Evolutionary conservation across 2,329 filamentous ascomycete genomes (phyloP), one percentile per base, ranked within the genome.

Genomic region (Penicillium rolfsii): DNA sequence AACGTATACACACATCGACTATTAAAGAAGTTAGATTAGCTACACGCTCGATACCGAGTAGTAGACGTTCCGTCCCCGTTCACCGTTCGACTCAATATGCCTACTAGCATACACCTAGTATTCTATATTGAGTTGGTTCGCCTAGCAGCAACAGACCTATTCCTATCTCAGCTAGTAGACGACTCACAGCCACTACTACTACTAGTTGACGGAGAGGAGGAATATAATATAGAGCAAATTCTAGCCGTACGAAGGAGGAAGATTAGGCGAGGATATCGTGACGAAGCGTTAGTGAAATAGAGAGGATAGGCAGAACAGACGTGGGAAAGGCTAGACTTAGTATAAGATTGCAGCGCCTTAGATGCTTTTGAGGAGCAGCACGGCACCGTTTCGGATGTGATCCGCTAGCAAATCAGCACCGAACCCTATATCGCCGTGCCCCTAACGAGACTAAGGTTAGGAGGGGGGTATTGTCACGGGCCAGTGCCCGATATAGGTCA

Each of bases 1-100:
- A 53, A 53, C 22, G 22, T 53, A 12, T 22, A 22, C 9, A 53
- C 35, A 2, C 8, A 41, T 4, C 30, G 50, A 11, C 33, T 35
- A 5, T 53, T 22, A 12, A 53, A 53, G 50, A 53, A 53, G 50
- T n/a, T 53, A 12, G 35, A 53, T 30, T 53, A 26, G 50, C 35
- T 53, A 41, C 11, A 52, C 5, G n/a, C 48, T 35, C 16, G 28
- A 36, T 53, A 53, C 35, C 19, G 36, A 22, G 33, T 53, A 14
- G 7, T 41, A 28, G 50, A 41, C 4, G 16, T 53, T 4, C 49
- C n/a, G 9, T 36, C 30, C 5, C 49, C 36, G 22, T 28, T 40
- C 12, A 41, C 36, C 3, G 35, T 53, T 9, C 6, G 7, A 28
- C 35, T 53, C 1, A 14, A 53, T 26, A 22, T 53, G 9, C 50